A percentile compares a stretch with the other conserved stretches of the same genome.
Conservation (phyloP, 495 filamentous ascomycete species). For the Tuber magnatum region DNA sequence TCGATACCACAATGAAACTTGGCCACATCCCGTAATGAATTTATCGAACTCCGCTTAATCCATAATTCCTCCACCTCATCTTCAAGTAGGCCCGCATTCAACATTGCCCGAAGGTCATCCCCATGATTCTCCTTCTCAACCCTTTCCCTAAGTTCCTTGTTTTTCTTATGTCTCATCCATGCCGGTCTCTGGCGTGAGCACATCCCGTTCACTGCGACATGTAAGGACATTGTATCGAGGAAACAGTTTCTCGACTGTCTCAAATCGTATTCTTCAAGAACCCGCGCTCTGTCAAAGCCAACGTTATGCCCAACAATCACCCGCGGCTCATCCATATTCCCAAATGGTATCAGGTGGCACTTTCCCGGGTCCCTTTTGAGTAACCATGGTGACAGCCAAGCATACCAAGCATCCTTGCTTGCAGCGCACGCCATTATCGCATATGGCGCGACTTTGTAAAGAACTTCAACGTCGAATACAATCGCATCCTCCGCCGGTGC, state of each 20-base stretch:
- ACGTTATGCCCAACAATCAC: slow-evolving; percentile 93
- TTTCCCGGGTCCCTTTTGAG: slow-evolving; percentile 70
- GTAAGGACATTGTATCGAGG: slow-evolving; percentile 95
- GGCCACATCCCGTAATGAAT: slow-evolving; percentile 90
- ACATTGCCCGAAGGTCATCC: not conserved
- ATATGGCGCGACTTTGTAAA: slow-evolving; percentile 86
- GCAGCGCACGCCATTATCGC: slow-evolving; percentile 95
- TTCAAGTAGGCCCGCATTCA: slow-evolving; percentile 42
- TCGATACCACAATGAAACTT: slow-evolving; percentile 89
- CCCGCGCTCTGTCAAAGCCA: slow-evolving; percentile 84
- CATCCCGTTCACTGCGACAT: slow-evolving; percentile 98
- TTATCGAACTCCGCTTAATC: slow-evolving; percentile 89
- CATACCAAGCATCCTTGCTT: slow-evolving; percentile 85
- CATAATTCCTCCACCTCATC: slow-evolving; percentile 92
- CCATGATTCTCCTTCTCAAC: slow-evolving; percentile 61
- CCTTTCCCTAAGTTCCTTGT: slow-evolving; percentile 72
- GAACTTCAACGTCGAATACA: slow-evolving; percentile 92
- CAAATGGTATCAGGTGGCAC: slow-evolving; percentile 77
- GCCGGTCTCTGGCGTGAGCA: slow-evolving; percentile 91
- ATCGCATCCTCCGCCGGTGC: slow-evolving; percentile 73
- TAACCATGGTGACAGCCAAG: slow-evolving; percentile 94
- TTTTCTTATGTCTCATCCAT: slow-evolving; percentile 94
- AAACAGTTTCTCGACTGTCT: slow-evolving; percentile 77
- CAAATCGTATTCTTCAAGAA: slow-evolving; percentile 82
- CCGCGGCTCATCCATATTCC: slow-evolving; percentile 59